A percentile compares a stretch with the other conserved stretches of the same genome.
Evolutionary conservation across 208 protist species (phyloP).

Genomic region (Crithidia bombi): DNA sequence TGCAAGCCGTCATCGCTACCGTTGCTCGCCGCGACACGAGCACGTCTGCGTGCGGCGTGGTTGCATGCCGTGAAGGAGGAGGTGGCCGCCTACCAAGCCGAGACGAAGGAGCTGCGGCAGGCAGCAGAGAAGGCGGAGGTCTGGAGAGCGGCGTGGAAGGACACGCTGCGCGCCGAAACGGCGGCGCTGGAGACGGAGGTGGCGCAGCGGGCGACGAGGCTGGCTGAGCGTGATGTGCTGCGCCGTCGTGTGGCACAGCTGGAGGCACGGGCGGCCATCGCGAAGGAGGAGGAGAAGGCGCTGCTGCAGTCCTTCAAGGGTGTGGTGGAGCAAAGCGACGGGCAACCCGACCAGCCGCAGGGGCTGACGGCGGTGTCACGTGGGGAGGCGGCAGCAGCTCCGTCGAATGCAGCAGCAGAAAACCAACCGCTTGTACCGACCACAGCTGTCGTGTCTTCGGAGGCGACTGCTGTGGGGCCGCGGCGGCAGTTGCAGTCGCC

Average conservation of each 20-base stretch:
- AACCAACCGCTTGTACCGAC: no score
- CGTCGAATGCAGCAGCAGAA: no score
- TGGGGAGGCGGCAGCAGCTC: no score
- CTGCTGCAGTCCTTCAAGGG: conserved; percentile 3
- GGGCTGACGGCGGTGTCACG: neutral
- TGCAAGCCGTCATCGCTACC: neutral
- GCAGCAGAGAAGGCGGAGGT: conserved; percentile 13
- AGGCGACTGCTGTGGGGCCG: no score
- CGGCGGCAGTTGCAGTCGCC: neutral
- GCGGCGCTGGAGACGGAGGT: conserved; percentile 26
- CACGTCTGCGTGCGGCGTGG: conserved; percentile 21
- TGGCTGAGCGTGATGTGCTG: conserved; percentile 30
- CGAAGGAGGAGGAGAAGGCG: conserved; percentile 19
- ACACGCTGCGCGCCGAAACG: conserved; percentile 23
- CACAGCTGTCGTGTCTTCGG: no score
- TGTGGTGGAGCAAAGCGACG: neutral
- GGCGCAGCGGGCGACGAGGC: neutral
- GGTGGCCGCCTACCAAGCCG: conserved; percentile 18
- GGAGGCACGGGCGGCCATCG: conserved; percentile 26
- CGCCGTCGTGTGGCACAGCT: conserved; percentile 22
- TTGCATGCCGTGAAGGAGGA: conserved; percentile 6
- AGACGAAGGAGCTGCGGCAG: conserved; percentile 18
- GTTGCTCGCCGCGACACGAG: neutral
- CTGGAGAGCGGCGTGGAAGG: conserved; percentile 17
- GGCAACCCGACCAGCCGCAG: neutral